Percentiles rank a stretch among this genome's conserved stretches.
These are phyloP conservation scores for Tritrichomonas musculus DNA, from an alignment of 208 protist species.

Conservation along the genomic window DNA sequence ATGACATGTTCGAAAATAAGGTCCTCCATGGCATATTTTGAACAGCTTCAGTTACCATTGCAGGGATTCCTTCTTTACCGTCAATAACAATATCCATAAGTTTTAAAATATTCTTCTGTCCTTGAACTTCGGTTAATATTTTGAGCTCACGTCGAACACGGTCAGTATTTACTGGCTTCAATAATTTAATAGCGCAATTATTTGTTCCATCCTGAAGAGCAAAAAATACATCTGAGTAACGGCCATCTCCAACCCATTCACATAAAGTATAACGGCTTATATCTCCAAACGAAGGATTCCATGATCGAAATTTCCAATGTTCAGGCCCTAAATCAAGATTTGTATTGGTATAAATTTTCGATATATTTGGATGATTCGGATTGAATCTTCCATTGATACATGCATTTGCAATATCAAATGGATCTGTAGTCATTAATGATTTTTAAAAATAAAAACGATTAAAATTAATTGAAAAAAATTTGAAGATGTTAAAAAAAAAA, in stretches of 20 bases:
- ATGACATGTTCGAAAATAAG: conserved; percentile 85
- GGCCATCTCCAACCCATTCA: conserved; percentile 7
- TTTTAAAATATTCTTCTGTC: background rate
- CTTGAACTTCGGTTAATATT: background rate
- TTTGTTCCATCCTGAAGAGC: conserved; percentile 2
- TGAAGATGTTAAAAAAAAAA: too few relatives aligned
- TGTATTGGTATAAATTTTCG: background rate
- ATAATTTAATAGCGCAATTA: conserved; percentile 84
- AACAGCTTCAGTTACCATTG: background rate
- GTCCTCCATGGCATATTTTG: conserved; percentile 58
- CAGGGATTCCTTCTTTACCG: conserved; percentile 14
- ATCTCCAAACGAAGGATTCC: conserved; percentile 4
- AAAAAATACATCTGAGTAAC: conserved; percentile 14
- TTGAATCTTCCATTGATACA: conserved; percentile 28
- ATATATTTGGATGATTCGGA: conserved; percentile 32
- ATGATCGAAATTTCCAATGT: conserved; percentile 25
- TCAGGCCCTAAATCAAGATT: conserved; percentile 21
- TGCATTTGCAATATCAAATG: conserved; percentile 16
- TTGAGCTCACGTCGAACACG: conserved; percentile 72
- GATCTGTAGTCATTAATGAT: background rate
- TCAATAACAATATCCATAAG: background rate
- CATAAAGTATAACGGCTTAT: background rate
- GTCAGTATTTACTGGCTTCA: conserved; percentile 84
- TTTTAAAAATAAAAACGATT: too few relatives aligned
- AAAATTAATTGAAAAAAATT: too few relatives aligned